These are phyloP conservation scores for Fusarium sarcochroum DNA, from an alignment of 2,329 filamentous ascomycete species.

Conservation along the genomic window DNA sequence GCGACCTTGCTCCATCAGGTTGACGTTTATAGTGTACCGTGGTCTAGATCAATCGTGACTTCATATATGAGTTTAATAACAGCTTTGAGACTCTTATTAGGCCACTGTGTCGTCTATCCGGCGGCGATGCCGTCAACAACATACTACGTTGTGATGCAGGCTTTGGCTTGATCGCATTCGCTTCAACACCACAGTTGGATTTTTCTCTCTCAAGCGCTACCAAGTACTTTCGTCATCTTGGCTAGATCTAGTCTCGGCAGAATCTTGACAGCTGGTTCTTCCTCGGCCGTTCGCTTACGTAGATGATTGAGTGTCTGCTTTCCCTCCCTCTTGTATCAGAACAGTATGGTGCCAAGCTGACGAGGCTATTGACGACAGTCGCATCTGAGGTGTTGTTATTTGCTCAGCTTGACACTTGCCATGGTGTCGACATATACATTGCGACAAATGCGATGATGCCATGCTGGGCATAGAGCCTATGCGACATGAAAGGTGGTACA, in stretches of 20 bases:
- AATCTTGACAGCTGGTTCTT: not conserved
- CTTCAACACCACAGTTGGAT: not conserved
- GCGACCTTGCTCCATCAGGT: slow-evolving; percentile 2
- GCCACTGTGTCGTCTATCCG: slow-evolving; percentile 1
- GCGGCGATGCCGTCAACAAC: slow-evolving; percentile 7
- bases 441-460: too few species aligned
- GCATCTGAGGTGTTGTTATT: too few species aligned
- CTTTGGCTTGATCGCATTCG: not conserved
- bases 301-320: not conserved
- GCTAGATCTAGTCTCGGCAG: not conserved
- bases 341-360: too few species aligned
- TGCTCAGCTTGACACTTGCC: too few species aligned
- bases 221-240: slow-evolving; percentile 10
- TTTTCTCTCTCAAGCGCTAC: not conserved
- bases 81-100: not conserved
- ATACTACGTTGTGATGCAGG: not conserved
- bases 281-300: not conserved
- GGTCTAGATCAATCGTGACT: slow-evolving; percentile 10
- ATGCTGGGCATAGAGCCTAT: too few species aligned
- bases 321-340: too few species aligned
- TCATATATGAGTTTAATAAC: not conserved
- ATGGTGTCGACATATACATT: too few species aligned
- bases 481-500: too few species aligned
- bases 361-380: too few species aligned
- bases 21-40: not conserved